Percentiles rank a stretch among this genome's conserved stretches.
Evolutionary conservation across 2,329 filamentous ascomycete species (phyloP).

Genomic region (Penicillium frequentans): DNA sequence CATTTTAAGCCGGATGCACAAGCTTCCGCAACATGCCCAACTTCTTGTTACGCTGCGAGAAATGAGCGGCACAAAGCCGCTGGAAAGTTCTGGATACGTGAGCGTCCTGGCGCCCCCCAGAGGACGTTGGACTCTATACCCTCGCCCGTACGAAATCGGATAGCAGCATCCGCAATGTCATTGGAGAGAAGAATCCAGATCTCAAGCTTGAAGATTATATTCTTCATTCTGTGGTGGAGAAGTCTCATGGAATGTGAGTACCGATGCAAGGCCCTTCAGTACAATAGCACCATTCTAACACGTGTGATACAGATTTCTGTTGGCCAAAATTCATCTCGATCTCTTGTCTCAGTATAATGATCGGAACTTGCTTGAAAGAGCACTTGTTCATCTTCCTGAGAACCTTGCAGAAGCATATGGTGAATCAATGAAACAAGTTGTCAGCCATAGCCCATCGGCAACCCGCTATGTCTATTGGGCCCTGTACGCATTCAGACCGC

Average conservation of each 20-base stretch:
- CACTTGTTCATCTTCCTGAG: conserved; percentile 26
- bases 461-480: conserved; percentile 29
- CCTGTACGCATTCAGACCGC: conserved; percentile 24
- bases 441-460: conserved; percentile 21
- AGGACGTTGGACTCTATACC: conserved; percentile 4
- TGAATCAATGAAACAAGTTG: conserved; percentile 31
- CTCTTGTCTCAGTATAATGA: conserved; percentile 26
- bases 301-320: conserved; percentile 30
- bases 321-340: conserved; percentile 31
- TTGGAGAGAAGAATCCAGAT: background rate
- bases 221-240: conserved; percentile 16
- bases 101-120: background rate
- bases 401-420: conserved; percentile 30
- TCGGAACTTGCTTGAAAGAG: conserved; percentile 19
- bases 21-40: conserved; percentile 32
- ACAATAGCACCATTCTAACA: no score
- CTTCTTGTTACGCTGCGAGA: conserved; percentile 32
- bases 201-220: background rate
- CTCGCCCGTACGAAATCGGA: conserved; percentile 2
- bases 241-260: conserved; percentile 29
- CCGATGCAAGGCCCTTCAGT: background rate
- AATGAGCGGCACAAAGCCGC: background rate
- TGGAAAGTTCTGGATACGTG: background rate
- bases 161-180: background rate
- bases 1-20: conserved; percentile 29